Evolutionary conservation across 2,329 filamentous ascomycete species (phyloP), one percentile per base, ranked within the genome.

Genomic region (Celoporthe dispersa): DNA sequence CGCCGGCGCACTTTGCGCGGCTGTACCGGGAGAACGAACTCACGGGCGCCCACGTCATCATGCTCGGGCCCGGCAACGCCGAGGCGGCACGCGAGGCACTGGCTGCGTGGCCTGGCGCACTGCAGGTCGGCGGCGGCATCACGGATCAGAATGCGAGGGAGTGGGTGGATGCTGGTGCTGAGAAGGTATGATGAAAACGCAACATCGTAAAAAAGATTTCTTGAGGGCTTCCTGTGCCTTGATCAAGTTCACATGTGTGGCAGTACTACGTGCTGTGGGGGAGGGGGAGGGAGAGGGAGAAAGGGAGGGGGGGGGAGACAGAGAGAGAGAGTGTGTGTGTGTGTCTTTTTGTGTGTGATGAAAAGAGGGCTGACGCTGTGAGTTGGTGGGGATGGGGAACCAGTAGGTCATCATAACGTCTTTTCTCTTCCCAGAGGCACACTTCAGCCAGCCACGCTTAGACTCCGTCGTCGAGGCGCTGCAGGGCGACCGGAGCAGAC

Each of bases 91-190:
- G 84, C 73, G 91, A 94, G 79, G 92, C 96, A 0, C 82, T 98
- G 64, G 83, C 80, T 35, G 89, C 91, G 0, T 99, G 96, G 96
- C 91, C 91, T 0, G 85, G 86, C 1, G 90, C 90, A 0, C 82
- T 99, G 76, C 96, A 99, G 79, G 90, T 98, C 65, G 96, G 96
- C 48, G 96, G 96, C n/a, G 96, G 96, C 14, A 95, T 99, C 78
- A 94, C 86, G 64, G 92, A 97, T 78, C 80, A 85, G 78, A 98
- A 98, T 81, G 95, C 95, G 19, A 85, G 83, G 75, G 85, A 90
- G 77, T 99, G 96, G 96, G 91, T 99, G 76, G 91, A 92, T 65
- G 87, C 87, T 70, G 96, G 96, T 19, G 96, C 96, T 65, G 92
- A 93, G 79, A 97, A 94, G 91, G 94, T 97, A 83, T 71, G 78